phyloP scores from a whole-genome alignment of 768 basidiomycete genomes.

The Pulveroboletus sp. region DNA sequence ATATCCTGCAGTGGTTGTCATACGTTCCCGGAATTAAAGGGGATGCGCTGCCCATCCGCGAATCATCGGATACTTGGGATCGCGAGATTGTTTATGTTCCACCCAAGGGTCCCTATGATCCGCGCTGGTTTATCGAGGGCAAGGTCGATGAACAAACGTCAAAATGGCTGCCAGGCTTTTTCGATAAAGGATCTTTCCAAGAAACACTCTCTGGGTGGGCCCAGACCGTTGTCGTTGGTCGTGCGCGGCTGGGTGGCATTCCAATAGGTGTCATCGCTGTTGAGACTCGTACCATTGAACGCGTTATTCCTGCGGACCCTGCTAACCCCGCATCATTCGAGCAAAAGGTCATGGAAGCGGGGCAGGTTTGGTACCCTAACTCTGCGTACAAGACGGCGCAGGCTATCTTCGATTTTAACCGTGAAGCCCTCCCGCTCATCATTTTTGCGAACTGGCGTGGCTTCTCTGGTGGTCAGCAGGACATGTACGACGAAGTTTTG shows the following conservation, averaged over 20 bases:
- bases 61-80: slow-evolving; percentile 79
- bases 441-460: slow-evolving; percentile 99
- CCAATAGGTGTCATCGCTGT: slow-evolving; percentile 98
- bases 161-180: slow-evolving; percentile 85
- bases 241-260: slow-evolving; percentile 93
- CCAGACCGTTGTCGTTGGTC: slow-evolving; percentile 96
- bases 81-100: slow-evolving; percentile 86
- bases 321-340: slow-evolving; percentile 96
- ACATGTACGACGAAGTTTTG: slow-evolving; percentile 97
- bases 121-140: slow-evolving; percentile 96
- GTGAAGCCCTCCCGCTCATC: slow-evolving; percentile 93
- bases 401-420: slow-evolving; percentile 97
- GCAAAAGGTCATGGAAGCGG: slow-evolving; percentile 98
- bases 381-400: slow-evolving; percentile 99
- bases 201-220: slow-evolving; percentile 99
- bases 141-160: slow-evolving; percentile 78
- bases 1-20: slow-evolving; percentile 92
- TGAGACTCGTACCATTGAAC: slow-evolving; percentile 95
- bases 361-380: slow-evolving; percentile 99
- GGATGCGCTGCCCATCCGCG: slow-evolving; percentile 73
- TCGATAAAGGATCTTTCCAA: slow-evolving; percentile 97
- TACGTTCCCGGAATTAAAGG: slow-evolving; percentile 86
- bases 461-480: slow-evolving; percentile 98
- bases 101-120: slow-evolving; percentile 94
- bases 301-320: slow-evolving; percentile 94